Evolutionary conservation across 345 rosid genomes (phyloP).

Genomic region (Hibiscus mutabilis): DNA sequence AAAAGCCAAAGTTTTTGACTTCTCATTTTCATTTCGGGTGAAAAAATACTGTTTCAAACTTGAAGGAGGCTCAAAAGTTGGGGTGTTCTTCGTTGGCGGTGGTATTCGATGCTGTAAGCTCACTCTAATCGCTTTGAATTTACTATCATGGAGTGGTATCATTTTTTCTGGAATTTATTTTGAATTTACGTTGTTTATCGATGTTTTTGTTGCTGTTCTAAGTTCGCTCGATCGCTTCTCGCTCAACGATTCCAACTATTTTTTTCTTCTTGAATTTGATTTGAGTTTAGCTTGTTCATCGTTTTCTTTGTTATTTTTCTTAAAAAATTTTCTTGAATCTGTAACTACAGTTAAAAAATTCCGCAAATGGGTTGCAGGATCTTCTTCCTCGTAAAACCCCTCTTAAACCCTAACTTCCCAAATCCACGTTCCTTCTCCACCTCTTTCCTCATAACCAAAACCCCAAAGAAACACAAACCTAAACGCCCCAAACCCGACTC

Average conservation of each 20-base stretch:
- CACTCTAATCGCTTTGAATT: too few relatives aligned
- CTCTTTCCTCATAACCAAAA: slow-evolving; percentile 77
- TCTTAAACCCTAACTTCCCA: slow-evolving; percentile 21
- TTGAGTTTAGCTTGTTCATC: background rate
- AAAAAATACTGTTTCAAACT: too few relatives aligned
- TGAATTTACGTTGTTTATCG: background rate
- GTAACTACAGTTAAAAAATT: background rate
- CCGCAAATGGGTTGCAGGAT: slow-evolving; percentile 40
- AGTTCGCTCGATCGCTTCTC: slow-evolving; percentile 21
- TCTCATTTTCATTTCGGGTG: too few relatives aligned
- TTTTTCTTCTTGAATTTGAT: background rate
- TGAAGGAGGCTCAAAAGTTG: too few relatives aligned
- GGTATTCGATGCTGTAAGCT: too few relatives aligned
- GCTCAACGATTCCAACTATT: background rate
- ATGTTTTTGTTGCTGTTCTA: slow-evolving; percentile 49
- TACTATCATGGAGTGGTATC: background rate
- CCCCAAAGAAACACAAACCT: slow-evolving; percentile 46
- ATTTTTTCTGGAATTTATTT: background rate
- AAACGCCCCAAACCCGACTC: slow-evolving; percentile 52
- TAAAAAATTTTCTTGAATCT: background rate
- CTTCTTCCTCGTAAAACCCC: slow-evolving; percentile 13
- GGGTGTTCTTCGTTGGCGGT: too few relatives aligned
- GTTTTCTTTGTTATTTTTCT: background rate
- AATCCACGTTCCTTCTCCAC: slow-evolving; percentile 41
- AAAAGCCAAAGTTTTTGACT: too few relatives aligned